Percentiles rank a stretch among this genome's conserved stretches.
Conservation (phyloP, 495 filamentous ascomycete species). For the Aspergillus diversus region DNA sequence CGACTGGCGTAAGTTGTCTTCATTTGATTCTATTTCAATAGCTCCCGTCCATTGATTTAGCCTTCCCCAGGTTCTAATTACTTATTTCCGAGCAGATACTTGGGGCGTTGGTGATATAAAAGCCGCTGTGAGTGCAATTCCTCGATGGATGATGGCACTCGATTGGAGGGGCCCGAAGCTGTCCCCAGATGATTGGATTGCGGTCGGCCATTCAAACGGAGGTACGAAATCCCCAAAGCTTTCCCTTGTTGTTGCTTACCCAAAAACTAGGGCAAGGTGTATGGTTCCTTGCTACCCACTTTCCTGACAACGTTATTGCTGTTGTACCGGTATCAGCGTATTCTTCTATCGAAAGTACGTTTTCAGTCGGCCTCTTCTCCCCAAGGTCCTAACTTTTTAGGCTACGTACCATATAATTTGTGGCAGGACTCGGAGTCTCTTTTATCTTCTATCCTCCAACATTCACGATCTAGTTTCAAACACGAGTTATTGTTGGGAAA, state of each 20-base stretch:
- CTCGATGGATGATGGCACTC: slow-evolving; percentile 51
- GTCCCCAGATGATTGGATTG: slow-evolving; percentile 53
- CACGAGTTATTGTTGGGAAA: slow-evolving; percentile 60
- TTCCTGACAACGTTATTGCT: slow-evolving; percentile 60
- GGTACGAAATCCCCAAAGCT: slow-evolving; percentile 27
- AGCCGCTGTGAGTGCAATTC: slow-evolving; percentile 53
- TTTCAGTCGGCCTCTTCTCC: background rate
- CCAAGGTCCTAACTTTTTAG: slow-evolving; percentile 33
- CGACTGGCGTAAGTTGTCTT: slow-evolving; percentile 65
- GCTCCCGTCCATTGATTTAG: background rate
- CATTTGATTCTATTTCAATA: background rate
- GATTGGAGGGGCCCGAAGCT: slow-evolving; percentile 52
- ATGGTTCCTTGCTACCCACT: slow-evolving; percentile 62
- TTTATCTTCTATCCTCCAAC: slow-evolving; percentile 45
- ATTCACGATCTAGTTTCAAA: slow-evolving; percentile 53
- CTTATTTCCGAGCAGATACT: slow-evolving; percentile 36
- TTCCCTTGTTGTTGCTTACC: slow-evolving; percentile 15
- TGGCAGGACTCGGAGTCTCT: slow-evolving; percentile 58
- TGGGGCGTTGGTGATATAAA: slow-evolving; percentile 63
- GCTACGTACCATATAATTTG: slow-evolving; percentile 62
- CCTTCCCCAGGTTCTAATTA: background rate
- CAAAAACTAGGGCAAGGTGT: slow-evolving; percentile 50
- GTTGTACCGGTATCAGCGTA: slow-evolving; percentile 62
- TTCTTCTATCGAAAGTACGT: slow-evolving; percentile 60
- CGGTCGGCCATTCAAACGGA: slow-evolving; percentile 63